Evolutionary conservation across 2,329 filamentous ascomycete species (phyloP).

Genomic region (Stachybotrys chlorohalonatus): DNA sequence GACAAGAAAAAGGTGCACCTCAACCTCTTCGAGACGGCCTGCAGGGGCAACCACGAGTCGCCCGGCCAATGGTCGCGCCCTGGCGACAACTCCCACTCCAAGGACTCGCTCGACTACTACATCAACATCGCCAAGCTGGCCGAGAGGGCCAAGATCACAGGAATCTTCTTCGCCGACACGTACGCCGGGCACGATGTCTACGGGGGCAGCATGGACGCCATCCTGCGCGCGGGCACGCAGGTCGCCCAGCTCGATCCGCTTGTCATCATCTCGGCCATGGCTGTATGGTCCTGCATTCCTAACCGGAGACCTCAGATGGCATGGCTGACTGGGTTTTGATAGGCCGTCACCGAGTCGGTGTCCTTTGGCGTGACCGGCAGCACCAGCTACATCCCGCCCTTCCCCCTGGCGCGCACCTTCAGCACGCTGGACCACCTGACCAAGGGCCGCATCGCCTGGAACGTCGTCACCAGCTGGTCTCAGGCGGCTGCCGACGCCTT

Average conservation of each 20-base stretch:
- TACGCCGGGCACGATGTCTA: constrained; percentile 46
- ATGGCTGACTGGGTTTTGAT: constrained; percentile 7
- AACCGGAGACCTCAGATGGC: constrained; percentile 20
- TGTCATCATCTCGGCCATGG: not conserved
- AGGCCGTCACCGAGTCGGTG: constrained; percentile 29
- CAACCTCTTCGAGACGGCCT: not conserved
- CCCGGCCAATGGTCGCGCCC: not conserved
- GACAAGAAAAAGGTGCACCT: not conserved
- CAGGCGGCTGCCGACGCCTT: constrained; percentile 57
- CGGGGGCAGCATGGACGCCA: constrained; percentile 3
- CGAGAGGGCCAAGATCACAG: constrained; percentile 5
- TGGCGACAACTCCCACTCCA: constrained; percentile 1
- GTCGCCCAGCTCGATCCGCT: not conserved
- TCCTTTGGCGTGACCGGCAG: constrained; percentile 6
- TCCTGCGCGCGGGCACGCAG: not conserved
- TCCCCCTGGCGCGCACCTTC: constrained; percentile 51
- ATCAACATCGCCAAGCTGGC: constrained; percentile 6
- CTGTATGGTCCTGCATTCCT: not conserved
- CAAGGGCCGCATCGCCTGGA: constrained; percentile 46
- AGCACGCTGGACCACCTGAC: constrained; percentile 57
- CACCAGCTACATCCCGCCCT: constrained; percentile 54
- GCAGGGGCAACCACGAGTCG: not conserved
- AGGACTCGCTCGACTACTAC: constrained; percentile 5
- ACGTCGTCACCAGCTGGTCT: constrained; percentile 58
- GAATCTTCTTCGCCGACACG: constrained; percentile 5